Base-by-base conservation (phyloP, 495 filamentous ascomycete species). In the Corynascus novoguineensis region DNA sequence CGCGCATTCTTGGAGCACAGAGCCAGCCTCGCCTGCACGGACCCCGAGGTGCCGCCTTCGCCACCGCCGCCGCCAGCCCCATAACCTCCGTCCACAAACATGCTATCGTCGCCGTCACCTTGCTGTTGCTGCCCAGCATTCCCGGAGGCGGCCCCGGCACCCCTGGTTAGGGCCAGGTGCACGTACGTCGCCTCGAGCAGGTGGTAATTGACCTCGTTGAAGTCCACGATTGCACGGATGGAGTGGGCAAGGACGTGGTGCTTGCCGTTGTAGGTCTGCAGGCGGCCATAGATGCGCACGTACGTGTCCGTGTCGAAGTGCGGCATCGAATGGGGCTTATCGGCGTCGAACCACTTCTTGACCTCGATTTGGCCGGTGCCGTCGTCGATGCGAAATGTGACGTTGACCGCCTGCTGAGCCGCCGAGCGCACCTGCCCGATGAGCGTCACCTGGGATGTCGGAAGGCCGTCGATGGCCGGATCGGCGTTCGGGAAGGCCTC, bases 281-380 rank as follows among this genome's bases (percentile, higher is more conserved):
- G 74, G 34, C 83, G 81, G 40, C 93, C 93, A 70, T 81, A 88
- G 12, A 93, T 86, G 59, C 89, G 84, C 32, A 88, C 87, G 72
- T 96, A 96, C 22, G 82, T 80, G 61, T 89, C 86, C 60, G 86
- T 76, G 9, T 64, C 60, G 57, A 76, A 77, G 73, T 24, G 48
- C 40, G 34, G 64, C 49, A 46, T 75, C 67, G 28, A 65, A 71
- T 80, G 79, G 14, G 73, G 65, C 54, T 77, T 74, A 53, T 78
- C 76, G 3, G 72, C 73, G 73, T 96, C 89, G 21, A 91, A 75
- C 89, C 90, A 97, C 70, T 88, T 83, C 77, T 96, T 97, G 38
- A 90, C 91, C 76, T 98, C 93, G 54, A 96, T 83, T 27, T 83
- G 78, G 56, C 89, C 93, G 0, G 93, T 97, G 71, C 95, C 93